phyloP scores from a whole-genome alignment of 305 asterid species.

The Rubia balearica region DNA sequence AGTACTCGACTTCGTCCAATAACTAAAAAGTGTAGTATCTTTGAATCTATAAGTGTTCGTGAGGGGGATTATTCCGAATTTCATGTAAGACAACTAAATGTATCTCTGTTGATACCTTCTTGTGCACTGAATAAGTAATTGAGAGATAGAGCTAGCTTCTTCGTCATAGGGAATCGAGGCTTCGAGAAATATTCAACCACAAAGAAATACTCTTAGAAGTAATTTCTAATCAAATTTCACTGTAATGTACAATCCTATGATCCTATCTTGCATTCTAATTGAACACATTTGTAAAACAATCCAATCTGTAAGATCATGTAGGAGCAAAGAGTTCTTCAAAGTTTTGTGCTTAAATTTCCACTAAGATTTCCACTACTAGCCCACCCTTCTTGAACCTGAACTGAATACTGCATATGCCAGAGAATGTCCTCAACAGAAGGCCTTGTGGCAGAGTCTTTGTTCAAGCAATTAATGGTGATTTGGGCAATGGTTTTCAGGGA shows the following conservation, averaged over 20 bases:
- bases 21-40: no score
- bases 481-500: constrained; percentile 76
- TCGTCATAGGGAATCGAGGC: no score
- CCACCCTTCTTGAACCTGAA: constrained; percentile 99
- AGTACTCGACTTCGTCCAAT: no score
- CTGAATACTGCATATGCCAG: constrained; percentile 96
- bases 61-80: no score
- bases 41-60: no score
- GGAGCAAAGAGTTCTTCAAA: constrained; percentile 10
- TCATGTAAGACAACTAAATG: no score
- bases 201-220: no score
- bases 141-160: no score
- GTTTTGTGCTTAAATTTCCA: constrained; percentile 27
- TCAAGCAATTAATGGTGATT: constrained; percentile 68
- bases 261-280: not conserved
- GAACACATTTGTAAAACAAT: not conserved
- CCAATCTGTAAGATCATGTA: not conserved
- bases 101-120: no score
- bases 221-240: no score
- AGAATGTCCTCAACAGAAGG: constrained; percentile 94
- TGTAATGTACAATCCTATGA: not conserved
- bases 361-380: constrained; percentile 46
- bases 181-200: no score
- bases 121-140: no score
- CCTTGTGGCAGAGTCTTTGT: constrained; percentile 49